Conservation (phyloP, 1,284 basidiomycete species). For the Vanrija pseudolonga region DNA sequence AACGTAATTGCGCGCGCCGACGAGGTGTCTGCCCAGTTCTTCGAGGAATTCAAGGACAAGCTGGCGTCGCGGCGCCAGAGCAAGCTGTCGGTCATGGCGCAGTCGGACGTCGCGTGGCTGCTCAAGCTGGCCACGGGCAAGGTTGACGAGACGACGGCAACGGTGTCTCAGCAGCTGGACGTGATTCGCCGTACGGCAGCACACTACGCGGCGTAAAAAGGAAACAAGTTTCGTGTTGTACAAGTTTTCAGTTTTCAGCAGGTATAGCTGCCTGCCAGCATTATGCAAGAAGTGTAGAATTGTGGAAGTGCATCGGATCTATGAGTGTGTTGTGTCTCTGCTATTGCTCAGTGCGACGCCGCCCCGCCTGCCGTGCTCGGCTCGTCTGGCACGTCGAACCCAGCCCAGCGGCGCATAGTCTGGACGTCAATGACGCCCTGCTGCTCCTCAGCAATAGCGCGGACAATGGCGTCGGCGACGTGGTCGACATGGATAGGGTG, state of each 20-base stretch:
- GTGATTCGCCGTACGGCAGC: constrained; percentile 22
- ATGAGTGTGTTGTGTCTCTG: too few relatives aligned
- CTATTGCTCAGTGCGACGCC: too few relatives aligned
- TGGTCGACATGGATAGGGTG: constrained; percentile 95
- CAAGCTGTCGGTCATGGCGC: constrained; percentile 67
- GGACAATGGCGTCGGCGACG: constrained; percentile 73
- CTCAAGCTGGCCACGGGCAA: constrained; percentile 19
- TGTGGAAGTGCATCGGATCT: too few relatives aligned
- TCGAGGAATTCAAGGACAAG: constrained; percentile 74
- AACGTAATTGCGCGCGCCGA: constrained; percentile 75
- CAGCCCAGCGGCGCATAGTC: constrained; percentile 60
- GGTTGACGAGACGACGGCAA: constrained; percentile 14
- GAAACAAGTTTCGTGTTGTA: not conserved
- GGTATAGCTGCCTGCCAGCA: too few relatives aligned
- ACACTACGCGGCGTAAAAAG: not conserved
- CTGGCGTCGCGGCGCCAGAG: constrained; percentile 63
- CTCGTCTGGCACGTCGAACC: constrained; percentile 21
- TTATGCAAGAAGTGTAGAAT: too few relatives aligned
- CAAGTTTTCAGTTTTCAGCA: not conserved
- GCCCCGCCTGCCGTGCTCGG: too few relatives aligned
- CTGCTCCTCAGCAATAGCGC: constrained; percentile 47
- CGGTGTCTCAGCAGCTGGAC: constrained; percentile 27
- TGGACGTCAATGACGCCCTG: constrained; percentile 69
- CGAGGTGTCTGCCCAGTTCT: constrained; percentile 80
- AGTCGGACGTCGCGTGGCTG: constrained; percentile 83